A percentile compares a stretch with the other conserved stretches of the same genome.
Conservation (phyloP, 345 rosid species). For the sweet orange (Citrus sinensis) region DNA sequence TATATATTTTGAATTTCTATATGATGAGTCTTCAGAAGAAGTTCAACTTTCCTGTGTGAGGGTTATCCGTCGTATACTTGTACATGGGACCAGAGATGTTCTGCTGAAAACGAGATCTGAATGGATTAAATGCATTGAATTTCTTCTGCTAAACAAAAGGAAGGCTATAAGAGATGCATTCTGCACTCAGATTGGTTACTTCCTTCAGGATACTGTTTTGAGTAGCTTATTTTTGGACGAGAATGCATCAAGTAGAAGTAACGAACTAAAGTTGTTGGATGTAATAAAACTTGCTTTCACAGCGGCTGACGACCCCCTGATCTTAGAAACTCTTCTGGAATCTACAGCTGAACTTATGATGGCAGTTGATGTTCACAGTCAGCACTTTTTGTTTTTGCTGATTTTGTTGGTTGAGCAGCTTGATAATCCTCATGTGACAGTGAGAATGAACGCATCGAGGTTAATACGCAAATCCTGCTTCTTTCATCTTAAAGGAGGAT, state of each 20-base stretch:
- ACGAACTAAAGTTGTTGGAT: constrained; percentile 49
- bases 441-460: constrained; percentile 70
- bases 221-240: constrained; percentile 51
- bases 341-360: constrained; percentile 72
- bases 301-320: constrained; percentile 58
- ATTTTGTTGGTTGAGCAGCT: constrained; percentile 85
- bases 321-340: constrained; percentile 77
- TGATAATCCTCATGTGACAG: constrained; percentile 60
- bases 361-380: constrained; percentile 58
- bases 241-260: constrained; percentile 37
- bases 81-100: constrained; percentile 49
- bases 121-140: constrained; percentile 69
- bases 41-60: constrained; percentile 82
- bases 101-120: constrained; percentile 47
- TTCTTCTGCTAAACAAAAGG: constrained; percentile 58
- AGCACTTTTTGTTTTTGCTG: constrained; percentile 61
- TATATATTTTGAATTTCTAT: constrained; percentile 61
- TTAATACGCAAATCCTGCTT: constrained; percentile 66
- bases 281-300: constrained; percentile 54
- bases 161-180: constrained; percentile 80
- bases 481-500: constrained; percentile 79
- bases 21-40: constrained; percentile 72
- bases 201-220: constrained; percentile 46
- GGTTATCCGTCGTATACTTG: constrained; percentile 63
- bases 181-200: constrained; percentile 67